Evolutionary conservation across 1,139 yeast species (phyloP).

Genomic region (Wickerhamomyces sp.): DNA sequence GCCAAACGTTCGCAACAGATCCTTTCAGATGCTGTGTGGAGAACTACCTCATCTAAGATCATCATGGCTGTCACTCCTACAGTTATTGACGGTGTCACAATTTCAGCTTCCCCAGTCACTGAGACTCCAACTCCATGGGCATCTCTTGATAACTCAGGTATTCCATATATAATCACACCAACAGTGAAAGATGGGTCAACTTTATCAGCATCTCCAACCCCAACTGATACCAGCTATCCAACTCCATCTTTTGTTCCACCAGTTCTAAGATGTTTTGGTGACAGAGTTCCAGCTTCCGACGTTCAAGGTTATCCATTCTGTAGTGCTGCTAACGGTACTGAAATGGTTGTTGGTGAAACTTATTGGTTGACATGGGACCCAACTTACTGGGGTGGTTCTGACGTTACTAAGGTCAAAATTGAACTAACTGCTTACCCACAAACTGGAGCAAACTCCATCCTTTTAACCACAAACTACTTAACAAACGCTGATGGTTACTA

Average conservation of each 20-base stretch:
- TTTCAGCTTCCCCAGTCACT: slow-evolving; percentile 34
- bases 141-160: slow-evolving; percentile 35
- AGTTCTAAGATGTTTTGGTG: slow-evolving; percentile 35
- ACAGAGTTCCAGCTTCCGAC: slow-evolving; percentile 29
- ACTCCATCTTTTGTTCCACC: slow-evolving; percentile 33
- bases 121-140: slow-evolving; percentile 32
- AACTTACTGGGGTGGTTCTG: slow-evolving; percentile 33
- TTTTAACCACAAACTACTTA: slow-evolving; percentile 30
- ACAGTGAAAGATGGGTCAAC: slow-evolving; percentile 29
- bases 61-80: slow-evolving; percentile 33
- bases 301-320: slow-evolving; percentile 35
- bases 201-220: slow-evolving; percentile 32
- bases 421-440: slow-evolving; percentile 30
- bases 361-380: slow-evolving; percentile 44
- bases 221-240: slow-evolving; percentile 28
- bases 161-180: slow-evolving; percentile 34
- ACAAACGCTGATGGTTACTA: slow-evolving; percentile 34
- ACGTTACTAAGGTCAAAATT: slow-evolving; percentile 30
- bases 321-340: slow-evolving; percentile 35
- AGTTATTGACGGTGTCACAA: slow-evolving; percentile 35
- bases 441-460: slow-evolving; percentile 24
- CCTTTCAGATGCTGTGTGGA: slow-evolving; percentile 31
- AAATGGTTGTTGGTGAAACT: slow-evolving; percentile 36
- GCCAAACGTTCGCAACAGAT: slow-evolving; percentile 27
- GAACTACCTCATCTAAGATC: slow-evolving; percentile 29